Base-by-base conservation (phyloP, 164 flowering plant species). In the Annona squamosa region DNA sequence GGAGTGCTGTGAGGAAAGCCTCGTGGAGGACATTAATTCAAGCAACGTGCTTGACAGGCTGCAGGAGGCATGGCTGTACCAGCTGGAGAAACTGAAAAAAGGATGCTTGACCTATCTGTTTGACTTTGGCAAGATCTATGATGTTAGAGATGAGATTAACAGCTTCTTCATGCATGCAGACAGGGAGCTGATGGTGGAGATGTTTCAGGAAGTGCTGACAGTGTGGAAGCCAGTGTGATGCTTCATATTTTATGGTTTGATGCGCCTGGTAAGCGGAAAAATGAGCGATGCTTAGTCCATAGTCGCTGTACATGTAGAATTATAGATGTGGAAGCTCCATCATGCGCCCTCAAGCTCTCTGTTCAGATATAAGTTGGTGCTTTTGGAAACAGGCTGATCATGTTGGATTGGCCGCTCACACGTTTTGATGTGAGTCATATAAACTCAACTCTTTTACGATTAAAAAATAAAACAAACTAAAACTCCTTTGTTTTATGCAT, bases 1-100 rank as follows among this genome's bases (percentile, higher is more conserved):
- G 82, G 89, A 88, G 48, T 77, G 88, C 2, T 94, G 98, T 19
- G 97, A 92, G 77, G 92, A 92, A 41, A 94, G 97, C 80, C 87
- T 94, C 10, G 43, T 94, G 74, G 95, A 94, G 78, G 97, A 94
- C 74, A 88, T 94, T 43, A 89, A 87, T 79, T 77, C 97, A 0
- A 80, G 77, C n/a, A 94, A 94, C 72, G 98, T 92, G 70, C 90
- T 94, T 42, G 95, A 88, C 84, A 86, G 97, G 81, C 82, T 94
- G 74, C 94, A 91, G 73, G 97, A 90, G 72, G 97, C 97, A 2
- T 92, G 97, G 95, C 85, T 94, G 69, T 92, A 88, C 82, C 88
- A 90, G 79, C 82, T 94, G 46, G 48, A 84, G 74, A 86, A 85
- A 78, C 80, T 94, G 77, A 94, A 92, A 84, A 90, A 87, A 80